Base-by-base conservation (phyloP, 106 monocot genomes). In the Phalaenopsis aphrodite region DNA sequence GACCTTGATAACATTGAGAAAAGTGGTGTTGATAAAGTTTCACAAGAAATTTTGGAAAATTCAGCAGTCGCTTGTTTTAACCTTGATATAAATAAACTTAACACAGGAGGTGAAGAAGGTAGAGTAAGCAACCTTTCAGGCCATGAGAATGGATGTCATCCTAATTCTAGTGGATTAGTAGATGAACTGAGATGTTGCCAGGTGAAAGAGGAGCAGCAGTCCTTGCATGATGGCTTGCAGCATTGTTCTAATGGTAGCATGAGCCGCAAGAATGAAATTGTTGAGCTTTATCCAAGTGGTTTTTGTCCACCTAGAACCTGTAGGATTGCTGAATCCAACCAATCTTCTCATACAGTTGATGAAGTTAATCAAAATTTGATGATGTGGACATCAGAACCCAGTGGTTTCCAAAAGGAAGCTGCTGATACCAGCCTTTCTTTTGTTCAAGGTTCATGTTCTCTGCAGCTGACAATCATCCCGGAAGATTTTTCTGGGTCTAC, bases 221-320 rank as follows among this genome's bases (percentile, higher is more conserved):
- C 43, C 17, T 57, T 85, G 72, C 82, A 75, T 79, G 86, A 83
- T 86, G 79, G 84, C 66, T 80, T 84, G 67, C 86, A 86, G 56
- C 88, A 84, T 52, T 88, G 84, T 72, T 84, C 84, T 7, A 61
- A 72, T 75, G 87, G 67, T 16, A 86, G 49, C 11, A 72, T 17
- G 42, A 58, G 24, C 55, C 66, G 75, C 11, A 64, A 43, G 5
- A 12, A 55, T 37, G 74, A 82, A 78, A 49, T 9, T 24, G 18
- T 80, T 77, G 72, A 77, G 45, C n/a, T 72, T 42, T 79, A 42
- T 16, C 23, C 21, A 15, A 38, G 30, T 75, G 78, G 23, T 55
- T 17, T 5, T 71, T 47, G 4, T 38, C 43, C 69, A 79, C 47
- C 57, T n/a, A 55, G 23, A 21, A 15, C 17, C 45, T 36, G 24